phyloP scores from a whole-genome alignment of 31 red algal species.

The Porphyra umbilicalis region DNA sequence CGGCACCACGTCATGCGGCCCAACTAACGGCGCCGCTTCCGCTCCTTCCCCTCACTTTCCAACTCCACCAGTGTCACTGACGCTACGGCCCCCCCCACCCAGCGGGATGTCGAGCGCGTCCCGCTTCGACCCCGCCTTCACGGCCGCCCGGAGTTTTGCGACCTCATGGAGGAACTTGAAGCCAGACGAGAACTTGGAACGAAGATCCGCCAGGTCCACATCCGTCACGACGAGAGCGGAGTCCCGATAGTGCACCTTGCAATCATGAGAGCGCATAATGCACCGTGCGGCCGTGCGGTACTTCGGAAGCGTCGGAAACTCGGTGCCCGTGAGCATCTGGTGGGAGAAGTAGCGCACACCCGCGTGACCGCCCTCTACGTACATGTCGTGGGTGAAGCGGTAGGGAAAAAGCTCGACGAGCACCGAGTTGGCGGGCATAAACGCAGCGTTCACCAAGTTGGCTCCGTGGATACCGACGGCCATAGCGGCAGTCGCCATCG shows the following conservation, averaged over 20 bases:
- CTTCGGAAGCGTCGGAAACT: constrained; percentile 15
- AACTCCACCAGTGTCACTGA: too few species aligned
- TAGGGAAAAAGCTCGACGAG: constrained; percentile 82
- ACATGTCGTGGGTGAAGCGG: constrained; percentile 82
- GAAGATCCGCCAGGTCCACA: constrained; percentile 18
- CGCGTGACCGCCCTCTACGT: constrained; percentile 70
- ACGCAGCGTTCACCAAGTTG: constrained; percentile 79
- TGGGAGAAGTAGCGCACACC: constrained; percentile 77
- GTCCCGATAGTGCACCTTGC: constrained; percentile 81
- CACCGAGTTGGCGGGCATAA: constrained; percentile 72
- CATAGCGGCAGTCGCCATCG: constrained; percentile 44
- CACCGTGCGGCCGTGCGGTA: constrained; percentile 42
- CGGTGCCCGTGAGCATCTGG: constrained; percentile 41
- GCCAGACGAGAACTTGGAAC: not conserved
- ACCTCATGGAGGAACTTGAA: not conserved
- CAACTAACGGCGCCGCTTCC: too few species aligned
- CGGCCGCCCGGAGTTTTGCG: not conserved
- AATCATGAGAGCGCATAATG: constrained; percentile 30
- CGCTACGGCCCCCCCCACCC: too few species aligned
- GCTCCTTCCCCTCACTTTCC: too few species aligned
- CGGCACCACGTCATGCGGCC: too few species aligned
- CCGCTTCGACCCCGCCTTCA: too few species aligned
- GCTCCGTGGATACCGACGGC: constrained; percentile 88
- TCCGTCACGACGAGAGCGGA: constrained; percentile 17
- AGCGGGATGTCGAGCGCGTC: too few species aligned